Evolutionary conservation across 2,329 filamentous ascomycete genomes (phyloP).

Genomic region (Teratosphaeria epicoccoides): DNA sequence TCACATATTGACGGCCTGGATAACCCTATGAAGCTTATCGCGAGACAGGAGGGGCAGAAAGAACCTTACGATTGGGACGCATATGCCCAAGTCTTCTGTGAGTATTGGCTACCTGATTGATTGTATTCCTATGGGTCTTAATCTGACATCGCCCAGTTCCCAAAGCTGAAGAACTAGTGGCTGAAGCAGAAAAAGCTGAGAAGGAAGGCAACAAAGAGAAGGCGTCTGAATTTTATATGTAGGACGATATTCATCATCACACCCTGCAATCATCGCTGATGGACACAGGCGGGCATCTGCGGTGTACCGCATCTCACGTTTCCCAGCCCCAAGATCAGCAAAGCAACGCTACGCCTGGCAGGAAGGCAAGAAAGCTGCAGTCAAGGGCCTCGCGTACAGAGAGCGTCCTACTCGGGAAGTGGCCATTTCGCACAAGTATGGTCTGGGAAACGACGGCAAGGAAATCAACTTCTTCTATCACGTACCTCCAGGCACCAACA

Average conservation of each 20-base stretch:
- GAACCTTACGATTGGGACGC: slow-evolving; percentile 52
- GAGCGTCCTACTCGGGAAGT: slow-evolving; percentile 52
- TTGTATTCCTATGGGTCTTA: neutral
- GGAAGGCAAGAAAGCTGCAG: slow-evolving; percentile 53
- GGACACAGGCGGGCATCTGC: slow-evolving; percentile 49
- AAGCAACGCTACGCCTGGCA: slow-evolving; percentile 53
- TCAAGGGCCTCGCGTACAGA: slow-evolving; percentile 44
- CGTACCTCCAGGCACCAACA: slow-evolving; percentile 39
- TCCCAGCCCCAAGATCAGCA: slow-evolving; percentile 45
- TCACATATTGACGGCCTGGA: neutral
- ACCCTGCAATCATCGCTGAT: slow-evolving; percentile 6
- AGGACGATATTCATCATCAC: slow-evolving; percentile 10
- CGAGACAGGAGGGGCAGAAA: slow-evolving; percentile 43
- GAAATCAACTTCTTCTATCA: slow-evolving; percentile 56
- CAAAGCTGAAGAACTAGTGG: slow-evolving; percentile 47
- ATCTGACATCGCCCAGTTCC: slow-evolving; percentile 31
- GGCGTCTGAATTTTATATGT: slow-evolving; percentile 53
- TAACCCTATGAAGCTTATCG: neutral
- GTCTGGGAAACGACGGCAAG: slow-evolving; percentile 40
- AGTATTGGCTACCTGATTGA: neutral
- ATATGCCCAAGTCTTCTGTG: slow-evolving; percentile 50
- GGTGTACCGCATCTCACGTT: slow-evolving; percentile 63
- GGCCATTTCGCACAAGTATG: slow-evolving; percentile 47
- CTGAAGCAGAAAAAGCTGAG: slow-evolving; percentile 42
- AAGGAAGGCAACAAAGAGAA: slow-evolving; percentile 38